Percentiles rank a stretch among this genome's conserved stretches.
These are phyloP conservation scores for Talaromyces liani DNA, from an alignment of 495 filamentous ascomycete genomes.

Conservation along the genomic window DNA sequence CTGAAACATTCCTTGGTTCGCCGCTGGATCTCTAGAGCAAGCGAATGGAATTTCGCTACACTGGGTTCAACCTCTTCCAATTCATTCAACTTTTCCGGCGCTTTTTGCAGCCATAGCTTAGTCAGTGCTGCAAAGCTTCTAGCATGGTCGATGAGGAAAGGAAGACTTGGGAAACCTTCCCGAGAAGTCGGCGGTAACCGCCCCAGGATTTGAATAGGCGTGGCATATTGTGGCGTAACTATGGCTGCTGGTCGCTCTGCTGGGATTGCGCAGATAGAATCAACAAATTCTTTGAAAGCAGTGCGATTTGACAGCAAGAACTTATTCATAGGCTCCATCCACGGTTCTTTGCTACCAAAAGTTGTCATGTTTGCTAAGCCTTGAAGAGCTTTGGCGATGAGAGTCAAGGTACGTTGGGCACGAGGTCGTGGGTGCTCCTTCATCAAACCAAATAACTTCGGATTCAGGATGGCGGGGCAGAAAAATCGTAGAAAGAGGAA, in stretches of 20 bases:
- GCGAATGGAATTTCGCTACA: conserved; percentile 59
- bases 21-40: conserved; percentile 63
- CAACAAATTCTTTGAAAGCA: conserved; percentile 81
- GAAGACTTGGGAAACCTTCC: conserved; percentile 91
- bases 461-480: conserved; percentile 91
- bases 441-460: conserved; percentile 89
- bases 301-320: conserved; percentile 41
- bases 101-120: conserved; percentile 73
- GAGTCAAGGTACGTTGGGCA: conserved; percentile 84
- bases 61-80: conserved; percentile 31
- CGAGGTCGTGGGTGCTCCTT: conserved; percentile 83
- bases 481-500: conserved; percentile 97
- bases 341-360: conserved; percentile 91
- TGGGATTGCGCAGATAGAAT: conserved; percentile 76
- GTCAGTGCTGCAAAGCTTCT: conserved; percentile 84
- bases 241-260: conserved; percentile 54
- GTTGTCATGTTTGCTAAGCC: conserved; percentile 88
- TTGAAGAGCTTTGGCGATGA: conserved; percentile 94
- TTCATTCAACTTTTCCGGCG: conserved; percentile 27
- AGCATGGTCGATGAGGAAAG: conserved; percentile 88
- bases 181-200: conserved; percentile 73
- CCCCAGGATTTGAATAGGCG: conserved; percentile 83
- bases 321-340: conserved; percentile 98
- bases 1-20: conserved; percentile 66
- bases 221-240: conserved; percentile 83